Evolutionary conservation across 2,329 filamentous ascomycete genomes (phyloP), one percentile per base, ranked within the genome.

Genomic region (Colletotrichum euphorbiae): DNA sequence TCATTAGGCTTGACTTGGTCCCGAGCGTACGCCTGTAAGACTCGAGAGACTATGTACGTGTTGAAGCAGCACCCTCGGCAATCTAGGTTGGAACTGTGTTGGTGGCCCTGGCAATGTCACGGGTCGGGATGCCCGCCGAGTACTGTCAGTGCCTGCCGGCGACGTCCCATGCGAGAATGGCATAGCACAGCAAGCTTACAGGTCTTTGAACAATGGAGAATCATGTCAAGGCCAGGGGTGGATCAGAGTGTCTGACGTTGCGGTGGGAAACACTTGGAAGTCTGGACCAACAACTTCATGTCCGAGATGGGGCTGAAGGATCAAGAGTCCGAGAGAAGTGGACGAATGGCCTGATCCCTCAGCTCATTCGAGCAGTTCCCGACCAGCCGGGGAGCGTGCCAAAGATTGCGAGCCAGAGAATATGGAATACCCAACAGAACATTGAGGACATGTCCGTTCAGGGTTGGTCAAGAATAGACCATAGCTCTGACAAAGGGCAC

Each of bases 121-220:
- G 48, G 48, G 2, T 17, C n/a, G 48, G 0, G 21, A 33, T 33
- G 7, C 31, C 48, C 48, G 24, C n/a, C 48, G 24, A 28, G 31
- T 3, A 6, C n/a, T 33, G n/a, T 17, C n/a, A 15, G 31, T 52
- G 48, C 48, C 48, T 52, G 48, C 48, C 28, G 42, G 28, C 42
- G 55, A 58, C 40, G 12, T 56, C 5, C 13, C 55, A 58, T 46
- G 42, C 55, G 31, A 58, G 55, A 36, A 46, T 58, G 28, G 46
- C 55, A 40, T 40, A 58, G 46, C 40, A 58, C 42, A 17, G 11
- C 46, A 50, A 13, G 12, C 46, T 19, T 12, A 8, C 46, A 54
- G 55, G 55, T 42, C 55, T 45, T 33, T 36, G 40, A 36, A 46
- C 28, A n/a, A 42, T 46, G 55, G 55, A 17, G 55, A 21, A 24